Evolutionary conservation across 2,329 filamentous ascomycete genomes (phyloP).

Genomic region (Colletotrichum somersetense): DNA sequence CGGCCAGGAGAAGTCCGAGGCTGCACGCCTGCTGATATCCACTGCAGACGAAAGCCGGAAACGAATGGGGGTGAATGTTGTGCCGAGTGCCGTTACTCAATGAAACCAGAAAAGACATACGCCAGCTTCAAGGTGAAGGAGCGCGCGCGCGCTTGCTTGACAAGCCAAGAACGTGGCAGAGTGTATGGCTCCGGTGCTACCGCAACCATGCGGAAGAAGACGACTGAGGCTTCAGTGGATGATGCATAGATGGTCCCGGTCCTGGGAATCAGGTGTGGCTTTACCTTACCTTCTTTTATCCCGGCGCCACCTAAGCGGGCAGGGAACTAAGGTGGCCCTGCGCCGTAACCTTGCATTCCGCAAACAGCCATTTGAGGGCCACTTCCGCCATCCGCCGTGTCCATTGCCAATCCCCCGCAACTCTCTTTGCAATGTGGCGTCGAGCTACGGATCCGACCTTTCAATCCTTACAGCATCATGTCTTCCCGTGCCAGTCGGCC

Average conservation of each 20-base stretch:
- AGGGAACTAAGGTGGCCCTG: conserved; percentile 23
- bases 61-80: background rate
- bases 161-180: conserved; percentile 8
- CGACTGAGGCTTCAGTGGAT: background rate
- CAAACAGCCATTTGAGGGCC: conserved; percentile 30
- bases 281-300: conserved; percentile 30
- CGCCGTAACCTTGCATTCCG: conserved; percentile 39
- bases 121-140: background rate
- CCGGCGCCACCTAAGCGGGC: conserved; percentile 20
- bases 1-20: conserved; percentile 6
- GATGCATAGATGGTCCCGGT: conserved; percentile 3
- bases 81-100: background rate
- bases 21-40: background rate
- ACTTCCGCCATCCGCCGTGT: conserved; percentile 15
- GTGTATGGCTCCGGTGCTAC: conserved; percentile 20
- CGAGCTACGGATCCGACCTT: conserved; percentile 24
- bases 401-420: conserved; percentile 10
- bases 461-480: conserved; percentile 2
- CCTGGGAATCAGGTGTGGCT: conserved; percentile 40
- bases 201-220: conserved; percentile 26
- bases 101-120: conserved; percentile 10
- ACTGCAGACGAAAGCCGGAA: background rate
- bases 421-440: conserved; percentile 23
- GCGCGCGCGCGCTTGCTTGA: background rate
- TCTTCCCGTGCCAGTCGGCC: background rate